These are phyloP conservation scores for Ananas comosus DNA, from an alignment of 176 grass and related monocot species.

Conservation along the genomic window DNA sequence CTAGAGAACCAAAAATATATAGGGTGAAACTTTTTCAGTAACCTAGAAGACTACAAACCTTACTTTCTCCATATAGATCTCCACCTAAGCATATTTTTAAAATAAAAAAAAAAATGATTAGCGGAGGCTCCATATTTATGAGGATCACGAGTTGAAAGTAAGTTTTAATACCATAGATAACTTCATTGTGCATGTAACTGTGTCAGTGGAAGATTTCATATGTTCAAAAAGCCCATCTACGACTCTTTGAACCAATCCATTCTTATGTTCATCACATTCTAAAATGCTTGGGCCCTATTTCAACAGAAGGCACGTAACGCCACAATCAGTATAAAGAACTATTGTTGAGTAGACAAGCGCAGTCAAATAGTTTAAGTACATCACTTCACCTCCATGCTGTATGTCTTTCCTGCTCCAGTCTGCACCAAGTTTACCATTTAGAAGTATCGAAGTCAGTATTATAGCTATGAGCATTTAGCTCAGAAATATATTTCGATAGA, in stretches of 20 bases:
- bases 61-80: slow-evolving; percentile 92
- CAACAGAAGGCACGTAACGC: background rate
- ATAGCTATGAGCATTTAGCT: background rate
- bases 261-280: slow-evolving; percentile 57
- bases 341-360: background rate
- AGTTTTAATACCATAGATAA: slow-evolving; percentile 56
- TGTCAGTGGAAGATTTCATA: slow-evolving; percentile 35
- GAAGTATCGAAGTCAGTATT: slow-evolving; percentile 14
- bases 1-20: background rate
- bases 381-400: slow-evolving; percentile 71
- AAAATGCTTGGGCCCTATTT: slow-evolving; percentile 70
- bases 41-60: slow-evolving; percentile 35
- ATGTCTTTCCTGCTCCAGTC: slow-evolving; percentile 87
- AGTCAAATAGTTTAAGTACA: background rate
- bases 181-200: slow-evolving; percentile 42
- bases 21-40: slow-evolving; percentile 1
- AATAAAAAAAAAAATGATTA: slow-evolving; percentile 16
- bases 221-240: slow-evolving; percentile 61
- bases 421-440: slow-evolving; percentile 23
- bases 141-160: slow-evolving; percentile 5
- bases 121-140: background rate
- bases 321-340: background rate
- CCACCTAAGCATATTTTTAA: slow-evolving; percentile 32
- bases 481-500: background rate
- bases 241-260: slow-evolving; percentile 50